Base-by-base conservation (phyloP, 345 rosid species). In the sweet orange (Citrus sinensis) region DNA sequence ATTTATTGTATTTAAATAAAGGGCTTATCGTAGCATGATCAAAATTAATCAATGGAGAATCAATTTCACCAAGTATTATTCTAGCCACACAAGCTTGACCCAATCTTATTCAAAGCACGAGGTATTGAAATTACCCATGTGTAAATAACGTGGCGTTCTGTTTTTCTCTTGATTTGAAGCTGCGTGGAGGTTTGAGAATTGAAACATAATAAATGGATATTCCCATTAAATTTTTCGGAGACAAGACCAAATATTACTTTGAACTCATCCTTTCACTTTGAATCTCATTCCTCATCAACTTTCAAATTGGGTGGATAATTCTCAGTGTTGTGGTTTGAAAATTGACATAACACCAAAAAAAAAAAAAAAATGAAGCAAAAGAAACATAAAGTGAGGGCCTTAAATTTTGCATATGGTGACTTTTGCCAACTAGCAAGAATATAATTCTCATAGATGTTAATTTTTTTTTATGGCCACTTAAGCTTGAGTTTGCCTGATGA, bases 251-350 rank as follows among this genome's bases (percentile, higher is more conserved):
- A 40, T 40, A 27, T 73, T 77, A 65, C 76, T 82, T 78, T 74
- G 78, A 82, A 77, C 62, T 54, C 59, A 61, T 75, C 49, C 39
- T 63, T 46, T 73, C 27, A 42, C 84, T 82, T 78, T 78, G 81
- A 78, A 82, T 82, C 62, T 62, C 35, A 16, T 55, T 27, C 79
- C 54, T 68, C 22, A 24, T 29, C 78, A 27, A 61, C 58, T 78
- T 67, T 77, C 10, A 29, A 25, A 46, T 49, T 49, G 30, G 40
- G 22, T 61, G 58, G 13, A 29, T 27, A 17, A 64, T 7, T 59
- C 46, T 37, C 34, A 37, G 24, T 2, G 32, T n/a, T 72, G 49
- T 58, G 49, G 19, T 46, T 42, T 51, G 1, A 34, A 34, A 17
- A 24, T 64, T 24, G 54, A 24, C 61, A 11, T 11, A 65, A 66